Evolutionary conservation across 1,284 basidiomycete genomes (phyloP).

Genomic region (Ceratobasidium theobromae): DNA sequence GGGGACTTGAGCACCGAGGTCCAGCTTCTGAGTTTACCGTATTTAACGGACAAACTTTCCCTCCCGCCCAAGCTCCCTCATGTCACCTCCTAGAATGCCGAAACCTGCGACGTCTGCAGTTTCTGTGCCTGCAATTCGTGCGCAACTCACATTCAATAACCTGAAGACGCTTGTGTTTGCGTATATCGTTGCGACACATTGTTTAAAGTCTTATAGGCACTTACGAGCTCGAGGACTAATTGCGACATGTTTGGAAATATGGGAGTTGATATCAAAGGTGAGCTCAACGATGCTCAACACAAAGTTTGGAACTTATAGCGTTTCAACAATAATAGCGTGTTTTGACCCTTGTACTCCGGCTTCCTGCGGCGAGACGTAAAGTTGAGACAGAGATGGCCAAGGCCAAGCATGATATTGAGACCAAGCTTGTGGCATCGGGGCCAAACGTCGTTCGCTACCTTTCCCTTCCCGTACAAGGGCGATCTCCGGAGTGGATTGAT

Average conservation of each 20-base stretch:
- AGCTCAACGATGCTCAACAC: slow-evolving; percentile 33
- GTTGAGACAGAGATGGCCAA: slow-evolving; percentile 71
- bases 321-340: slow-evolving; percentile 50
- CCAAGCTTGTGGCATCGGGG: slow-evolving; percentile 66
- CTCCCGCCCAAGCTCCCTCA: not conserved
- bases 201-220: slow-evolving; percentile 60
- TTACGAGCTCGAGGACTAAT: slow-evolving; percentile 70
- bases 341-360: slow-evolving; percentile 61
- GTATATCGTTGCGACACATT: slow-evolving; percentile 56
- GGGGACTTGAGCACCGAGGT: slow-evolving; percentile 2
- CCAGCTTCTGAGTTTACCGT: not conserved
- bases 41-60: not conserved
- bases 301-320: not conserved
- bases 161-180: slow-evolving; percentile 63
- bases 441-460: slow-evolving; percentile 63
- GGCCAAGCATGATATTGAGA: slow-evolving; percentile 64
- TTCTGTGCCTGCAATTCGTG: slow-evolving; percentile 32
- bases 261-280: slow-evolving; percentile 53
- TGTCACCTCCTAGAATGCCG: not conserved
- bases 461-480: slow-evolving; percentile 66
- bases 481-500: slow-evolving; percentile 73
- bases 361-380: slow-evolving; percentile 68
- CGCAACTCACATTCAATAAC: slow-evolving; percentile 47
- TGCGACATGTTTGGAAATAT: slow-evolving; percentile 55
- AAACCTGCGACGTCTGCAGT: not conserved